phyloP scores from a whole-genome alignment of 441 rosid species.

The Euphorbia schlechtendalii region DNA sequence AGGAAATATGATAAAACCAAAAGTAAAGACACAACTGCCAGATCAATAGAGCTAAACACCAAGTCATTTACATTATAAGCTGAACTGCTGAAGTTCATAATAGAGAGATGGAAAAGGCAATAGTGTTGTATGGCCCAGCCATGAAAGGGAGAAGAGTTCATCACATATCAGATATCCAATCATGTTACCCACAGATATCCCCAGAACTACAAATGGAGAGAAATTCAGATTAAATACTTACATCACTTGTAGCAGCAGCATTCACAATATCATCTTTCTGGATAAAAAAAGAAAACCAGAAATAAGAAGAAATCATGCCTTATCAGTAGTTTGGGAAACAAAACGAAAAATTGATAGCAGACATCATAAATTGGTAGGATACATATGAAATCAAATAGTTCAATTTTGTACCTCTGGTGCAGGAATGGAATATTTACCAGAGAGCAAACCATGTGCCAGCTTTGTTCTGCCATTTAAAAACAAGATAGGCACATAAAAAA shows the following conservation, averaged over 20 bases:
- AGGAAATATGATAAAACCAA: background rate
- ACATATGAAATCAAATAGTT: conserved; percentile 13
- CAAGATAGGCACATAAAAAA: conserved; percentile 9
- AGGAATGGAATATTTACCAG: conserved; percentile 86
- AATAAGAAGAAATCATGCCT: conserved; percentile 8
- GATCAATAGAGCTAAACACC: background rate
- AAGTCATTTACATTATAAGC: background rate
- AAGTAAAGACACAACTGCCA: background rate
- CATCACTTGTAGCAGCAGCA: conserved; percentile 34
- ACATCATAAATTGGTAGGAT: background rate
- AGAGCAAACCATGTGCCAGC: conserved; percentile 89
- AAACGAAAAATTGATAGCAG: background rate
- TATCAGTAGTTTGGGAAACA: conserved; percentile 34
- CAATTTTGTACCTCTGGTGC: conserved; percentile 46
- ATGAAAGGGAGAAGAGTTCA: background rate
- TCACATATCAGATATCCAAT: background rate
- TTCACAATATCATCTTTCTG: conserved; percentile 39
- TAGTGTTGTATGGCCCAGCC: conserved; percentile 10
- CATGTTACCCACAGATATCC: conserved; percentile 3
- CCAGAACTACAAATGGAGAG: background rate
- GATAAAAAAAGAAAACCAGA: conserved; percentile 16
- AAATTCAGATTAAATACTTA: conserved; percentile 34
- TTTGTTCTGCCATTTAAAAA: conserved; percentile 61
- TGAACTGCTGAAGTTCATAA: background rate
- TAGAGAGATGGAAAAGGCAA: conserved; percentile 7